Evolutionary conservation across 371 early-diverging fungal genomes (phyloP), one percentile per base, ranked within the genome.

Genomic region (Smittium mucronatum): DNA sequence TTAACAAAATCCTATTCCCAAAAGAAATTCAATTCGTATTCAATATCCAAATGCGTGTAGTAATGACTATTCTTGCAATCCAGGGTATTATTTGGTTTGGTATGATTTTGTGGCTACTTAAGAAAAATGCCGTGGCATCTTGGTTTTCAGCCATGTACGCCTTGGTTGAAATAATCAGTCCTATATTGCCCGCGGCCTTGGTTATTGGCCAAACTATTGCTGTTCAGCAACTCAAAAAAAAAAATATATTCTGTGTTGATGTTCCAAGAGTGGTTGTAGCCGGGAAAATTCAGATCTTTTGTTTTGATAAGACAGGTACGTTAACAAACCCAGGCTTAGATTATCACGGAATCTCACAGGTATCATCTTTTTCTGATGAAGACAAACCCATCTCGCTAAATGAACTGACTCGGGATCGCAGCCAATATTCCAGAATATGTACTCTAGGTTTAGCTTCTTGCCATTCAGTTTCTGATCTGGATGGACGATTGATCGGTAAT

Each of bases 181-280:
- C 91, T 64, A 74, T 90, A 61, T 80, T 72, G 17, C 86, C 88
- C 35, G 89, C 92, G 0, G 92, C 93, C 11, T 85, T 94, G 31
- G 92, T 93, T 81, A 90, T 92, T n/a, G 93, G 93, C 28, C 93
- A 93, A 34, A 87, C 89, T 47, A 83, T 94, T 28, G 91, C 93
- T n/a, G 88, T 90, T 32, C 73, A 82, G 80, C 75, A 93, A 78
- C 76, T 91, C 47, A 75, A 78, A 31, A 76, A 76, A 59, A 82
- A 82, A 70, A 78, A 84, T 17, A 84, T 91, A 2, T 84, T 81
- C 59, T 89, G 89, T 69, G 87, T 90, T 26, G 91, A 91, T 71
- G 80, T 88, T 35, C 82, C 83, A 36, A 81, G 95, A 57, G 91
- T 95, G 71, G 85, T 90, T 69, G 78, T 82, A 1, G 80, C 85